Evolutionary conservation across 805 yeast species (phyloP).

Genomic region (Candida ortonii): DNA sequence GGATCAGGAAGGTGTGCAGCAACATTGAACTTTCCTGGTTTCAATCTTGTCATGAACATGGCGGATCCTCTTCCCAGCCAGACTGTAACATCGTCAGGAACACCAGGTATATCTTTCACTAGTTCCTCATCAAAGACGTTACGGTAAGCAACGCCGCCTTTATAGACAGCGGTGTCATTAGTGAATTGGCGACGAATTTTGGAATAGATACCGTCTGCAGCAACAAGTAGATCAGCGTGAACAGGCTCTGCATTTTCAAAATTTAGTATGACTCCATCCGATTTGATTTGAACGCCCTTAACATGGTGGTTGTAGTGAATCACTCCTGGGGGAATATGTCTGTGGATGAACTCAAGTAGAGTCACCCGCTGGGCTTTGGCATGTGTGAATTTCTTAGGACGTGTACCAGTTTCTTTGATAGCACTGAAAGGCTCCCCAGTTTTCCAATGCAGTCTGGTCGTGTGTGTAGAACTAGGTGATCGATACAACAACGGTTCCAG

Average conservation of each 20-base stretch:
- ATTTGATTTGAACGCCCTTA: not conserved
- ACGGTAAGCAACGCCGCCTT: constrained; percentile 7
- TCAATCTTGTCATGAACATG: constrained; percentile 4
- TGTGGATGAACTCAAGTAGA: constrained; percentile 3
- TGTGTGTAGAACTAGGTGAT: constrained; percentile 1
- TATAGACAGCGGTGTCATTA: constrained; percentile 3
- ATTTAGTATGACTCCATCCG: constrained; percentile 1
- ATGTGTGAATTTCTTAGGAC: constrained; percentile 1
- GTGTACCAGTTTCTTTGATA: not conserved
- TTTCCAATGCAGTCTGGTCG: constrained; percentile 4
- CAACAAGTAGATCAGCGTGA: constrained; percentile 4
- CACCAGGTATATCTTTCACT: constrained; percentile 1
- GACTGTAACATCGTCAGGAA: constrained; percentile 5
- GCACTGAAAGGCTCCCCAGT: constrained; percentile 3
- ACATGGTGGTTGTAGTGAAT: constrained; percentile 4
- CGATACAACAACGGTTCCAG: constrained; percentile 3
- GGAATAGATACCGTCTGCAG: constrained; percentile 11
- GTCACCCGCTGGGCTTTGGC: constrained; percentile 4
- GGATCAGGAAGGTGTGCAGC: constrained; percentile 7
- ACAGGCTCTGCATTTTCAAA: constrained; percentile 2
- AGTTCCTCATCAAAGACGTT: constrained; percentile 7
- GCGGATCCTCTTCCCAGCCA: constrained; percentile 7
- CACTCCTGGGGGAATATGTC: constrained; percentile 4
- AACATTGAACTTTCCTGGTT: constrained; percentile 6
- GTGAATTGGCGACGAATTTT: constrained; percentile 9